These are phyloP conservation scores for Climacium dendroides DNA, from an alignment of 225 moss, liverwort and hornwort genomes.

Conservation along the genomic window DNA sequence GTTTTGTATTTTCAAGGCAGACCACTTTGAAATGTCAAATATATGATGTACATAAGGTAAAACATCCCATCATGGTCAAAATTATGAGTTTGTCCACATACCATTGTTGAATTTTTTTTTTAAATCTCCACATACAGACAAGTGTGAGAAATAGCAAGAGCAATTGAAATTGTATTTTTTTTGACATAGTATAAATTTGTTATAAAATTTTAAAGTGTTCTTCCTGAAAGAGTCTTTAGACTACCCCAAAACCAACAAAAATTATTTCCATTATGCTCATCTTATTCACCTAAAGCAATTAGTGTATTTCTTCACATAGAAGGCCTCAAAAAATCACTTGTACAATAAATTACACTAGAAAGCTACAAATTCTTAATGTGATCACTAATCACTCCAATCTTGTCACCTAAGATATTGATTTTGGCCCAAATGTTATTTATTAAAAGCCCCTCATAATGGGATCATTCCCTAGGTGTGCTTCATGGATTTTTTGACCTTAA, in stretches of 20 bases:
- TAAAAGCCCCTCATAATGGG: too few relatives aligned
- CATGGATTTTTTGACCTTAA: too few relatives aligned
- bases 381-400: not conserved
- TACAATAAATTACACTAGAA: not conserved
- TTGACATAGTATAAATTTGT: not conserved
- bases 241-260: not conserved
- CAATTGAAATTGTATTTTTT: not conserved
- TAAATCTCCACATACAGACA: not conserved
- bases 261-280: not conserved
- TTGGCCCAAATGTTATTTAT: too few relatives aligned
- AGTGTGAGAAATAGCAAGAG: not conserved
- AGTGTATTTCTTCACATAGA: rapidly evolving
- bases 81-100: not conserved
- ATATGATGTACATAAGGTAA: not conserved
- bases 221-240: rapidly evolving
- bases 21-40: too few relatives aligned
- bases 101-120: not conserved
- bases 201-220: not conserved
- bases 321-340: not conserved
- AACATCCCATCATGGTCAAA: not conserved
- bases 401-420: not conserved
- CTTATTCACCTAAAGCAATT: not conserved
- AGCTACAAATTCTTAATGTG: not conserved
- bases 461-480: too few relatives aligned
- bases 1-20: too few relatives aligned